Base-by-base conservation (phyloP, 164 flowering plant species). In the Piper betle region DNA sequence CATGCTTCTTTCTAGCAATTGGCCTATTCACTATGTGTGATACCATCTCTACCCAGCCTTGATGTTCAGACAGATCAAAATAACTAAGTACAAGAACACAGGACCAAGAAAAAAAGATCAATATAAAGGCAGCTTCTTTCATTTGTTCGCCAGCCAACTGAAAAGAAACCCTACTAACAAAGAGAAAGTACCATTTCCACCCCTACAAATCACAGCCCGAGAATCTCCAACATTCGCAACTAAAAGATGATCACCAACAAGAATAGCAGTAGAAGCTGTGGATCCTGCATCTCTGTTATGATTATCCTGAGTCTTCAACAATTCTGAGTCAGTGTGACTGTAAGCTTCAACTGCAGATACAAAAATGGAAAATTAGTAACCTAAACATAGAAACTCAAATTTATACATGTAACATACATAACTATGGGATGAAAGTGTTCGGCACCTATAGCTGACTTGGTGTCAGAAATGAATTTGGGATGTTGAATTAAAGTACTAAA, bases 221-320 rank as follows among this genome's bases (percentile, higher is more conserved):
- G 98, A 92, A 66, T 92, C 98, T 64, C 98, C 98, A 67, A 93
- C 98, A 77, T 93, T 93, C 40, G 97, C 97, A 68, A 93, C 96
- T 68, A 93, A 78, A 72, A 93, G 77, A 37, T 97, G 91, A 60
- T 84, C 91, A 39, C 98, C 98, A 69, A 93, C 96, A 71, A 93
- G 90, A 53, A 93, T 80, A 17, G 98, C 98, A 58, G 98, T 92
- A 57, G 98, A 92, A 65, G 98, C 98, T 58, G 97, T 93, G 57
- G 98, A 93, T 41, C 98, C 98, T 73, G 98, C 98, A 78, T 93
- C 98, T 59, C 88, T 80, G 59, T 84, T 84, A 74, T 89, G 96
- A 73, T 33, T 86, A 62, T 83, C 86, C 64, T 93, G 97, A 33
- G 90, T 79, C 61, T 89, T 88, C 69, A 93, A 81, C 72, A 92